Conservation (phyloP, 768 basidiomycete genomes). For the Amanita brunnescens region DNA sequence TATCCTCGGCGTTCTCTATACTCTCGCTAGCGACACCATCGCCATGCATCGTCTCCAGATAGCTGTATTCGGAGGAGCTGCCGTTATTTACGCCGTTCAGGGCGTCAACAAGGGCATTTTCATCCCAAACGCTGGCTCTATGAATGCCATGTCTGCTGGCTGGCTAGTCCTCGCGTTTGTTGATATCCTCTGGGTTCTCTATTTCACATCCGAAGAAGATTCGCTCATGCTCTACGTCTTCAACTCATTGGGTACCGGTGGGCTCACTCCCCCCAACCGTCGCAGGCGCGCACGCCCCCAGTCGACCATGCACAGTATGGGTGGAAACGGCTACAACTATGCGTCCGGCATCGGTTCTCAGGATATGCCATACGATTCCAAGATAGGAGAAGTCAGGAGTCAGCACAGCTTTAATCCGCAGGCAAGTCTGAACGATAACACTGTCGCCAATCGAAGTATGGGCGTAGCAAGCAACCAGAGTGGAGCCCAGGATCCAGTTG, state of each 20-base stretch:
- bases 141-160: slow-evolving; percentile 84
- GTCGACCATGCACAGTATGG: slow-evolving; percentile 55
- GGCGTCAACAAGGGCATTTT: slow-evolving; percentile 68
- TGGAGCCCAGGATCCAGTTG: slow-evolving; percentile 33
- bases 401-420: slow-evolving; percentile 46
- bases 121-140: slow-evolving; percentile 30
- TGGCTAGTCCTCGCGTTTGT: slow-evolving; percentile 91
- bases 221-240: slow-evolving; percentile 78
- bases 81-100: slow-evolving; percentile 79
- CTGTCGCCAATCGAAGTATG: slow-evolving; percentile 27
- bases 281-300: slow-evolving; percentile 64
- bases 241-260: slow-evolving; percentile 82
- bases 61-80: slow-evolving; percentile 77
- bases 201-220: slow-evolving; percentile 96
- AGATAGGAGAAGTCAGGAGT: slow-evolving; percentile 41
- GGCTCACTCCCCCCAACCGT: slow-evolving; percentile 72
- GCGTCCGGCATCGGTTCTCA: slow-evolving; percentile 59
- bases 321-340: slow-evolving; percentile 58
- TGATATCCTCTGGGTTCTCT: slow-evolving; percentile 92
- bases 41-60: slow-evolving; percentile 92
- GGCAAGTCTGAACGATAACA: slow-evolving; percentile 32
- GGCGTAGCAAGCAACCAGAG: slow-evolving; percentile 46
- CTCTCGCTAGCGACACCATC: slow-evolving; percentile 83
- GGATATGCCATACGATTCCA: slow-evolving; percentile 51
- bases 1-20: slow-evolving; percentile 63